Percentiles rank a stretch among this genome's conserved stretches.
Conservation (phyloP, 2,329 filamentous ascomycete genomes). For the Fusarium fujikuroi region DNA sequence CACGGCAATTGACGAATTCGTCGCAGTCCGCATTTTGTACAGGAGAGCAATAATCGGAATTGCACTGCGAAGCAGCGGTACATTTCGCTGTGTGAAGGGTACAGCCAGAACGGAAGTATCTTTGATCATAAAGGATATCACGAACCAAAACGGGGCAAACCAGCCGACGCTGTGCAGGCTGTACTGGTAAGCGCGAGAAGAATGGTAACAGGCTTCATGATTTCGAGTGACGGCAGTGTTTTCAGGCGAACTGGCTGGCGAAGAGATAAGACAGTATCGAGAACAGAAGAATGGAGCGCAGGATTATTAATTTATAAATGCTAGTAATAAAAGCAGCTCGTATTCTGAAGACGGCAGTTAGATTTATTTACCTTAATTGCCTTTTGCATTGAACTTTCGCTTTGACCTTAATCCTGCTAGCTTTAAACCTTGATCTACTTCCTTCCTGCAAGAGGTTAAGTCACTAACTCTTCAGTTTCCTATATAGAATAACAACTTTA, state of each 20-base stretch:
- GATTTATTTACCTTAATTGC: too few relatives aligned
- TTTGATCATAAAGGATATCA: not conserved
- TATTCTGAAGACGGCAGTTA: not conserved
- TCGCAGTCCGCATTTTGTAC: not conserved
- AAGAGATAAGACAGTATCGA: not conserved
- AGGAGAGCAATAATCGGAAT: not conserved
- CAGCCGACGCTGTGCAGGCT: not conserved
- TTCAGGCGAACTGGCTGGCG: accelerated
- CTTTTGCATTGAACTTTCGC: not conserved
- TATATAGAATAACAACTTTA: accelerated
- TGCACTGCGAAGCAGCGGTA: not conserved
- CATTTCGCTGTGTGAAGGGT: not conserved
- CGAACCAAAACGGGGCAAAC: not conserved
- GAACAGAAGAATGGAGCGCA: accelerated
- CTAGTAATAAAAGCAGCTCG: accelerated
- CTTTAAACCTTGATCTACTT: not conserved
- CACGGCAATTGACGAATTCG: not conserved
- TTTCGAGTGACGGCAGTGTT: accelerated
- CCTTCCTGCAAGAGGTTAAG: accelerated
- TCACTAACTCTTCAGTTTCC: not conserved
- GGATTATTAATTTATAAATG: not conserved
- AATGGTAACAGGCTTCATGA: not conserved
- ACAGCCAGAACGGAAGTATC: not conserved
- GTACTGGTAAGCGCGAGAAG: not conserved
- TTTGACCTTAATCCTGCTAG: not conserved